A percentile compares a stretch with the other conserved stretches of the same genome.
Conservation (phyloP, 805 yeast genomes). For the Myxozyma kluyveri region DNA sequence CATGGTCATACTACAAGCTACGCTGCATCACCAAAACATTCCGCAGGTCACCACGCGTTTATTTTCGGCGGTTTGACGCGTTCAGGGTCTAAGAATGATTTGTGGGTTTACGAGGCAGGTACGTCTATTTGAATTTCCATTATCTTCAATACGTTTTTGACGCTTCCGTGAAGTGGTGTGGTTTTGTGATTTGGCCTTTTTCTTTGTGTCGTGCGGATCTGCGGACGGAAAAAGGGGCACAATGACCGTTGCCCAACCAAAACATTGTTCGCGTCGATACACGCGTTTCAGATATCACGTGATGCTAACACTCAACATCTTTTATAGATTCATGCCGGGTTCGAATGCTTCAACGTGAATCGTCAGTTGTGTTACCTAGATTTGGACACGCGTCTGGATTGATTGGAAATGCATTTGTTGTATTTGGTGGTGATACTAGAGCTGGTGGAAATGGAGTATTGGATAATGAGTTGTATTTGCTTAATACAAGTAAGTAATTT, state of each 20-base stretch:
- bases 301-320: slow-evolving; percentile 39
- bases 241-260: no score
- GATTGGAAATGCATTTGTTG: slow-evolving; percentile 90
- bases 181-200: no score
- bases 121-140: no score
- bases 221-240: no score
- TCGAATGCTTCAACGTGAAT: slow-evolving; percentile 45
- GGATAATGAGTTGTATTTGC: slow-evolving; percentile 85
- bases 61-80: slow-evolving; percentile 95
- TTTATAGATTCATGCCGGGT: neutral
- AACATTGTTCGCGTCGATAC: no score
- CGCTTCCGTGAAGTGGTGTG: no score
- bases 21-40: slow-evolving; percentile 70
- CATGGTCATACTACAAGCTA: slow-evolving; percentile 79
- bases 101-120: slow-evolving; percentile 77
- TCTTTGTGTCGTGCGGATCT: no score
- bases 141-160: no score
- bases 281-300: neutral
- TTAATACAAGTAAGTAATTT: slow-evolving; percentile 51
- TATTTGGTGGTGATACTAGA: slow-evolving; percentile 94
- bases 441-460: slow-evolving; percentile 47
- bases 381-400: slow-evolving; percentile 92
- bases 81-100: slow-evolving; percentile 78
- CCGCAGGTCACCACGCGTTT: slow-evolving; percentile 74
- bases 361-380: slow-evolving; percentile 87